Evolutionary conservation across 371 early-diverging fungal species (phyloP).

Genomic region (Mucor circinelloides): DNA sequence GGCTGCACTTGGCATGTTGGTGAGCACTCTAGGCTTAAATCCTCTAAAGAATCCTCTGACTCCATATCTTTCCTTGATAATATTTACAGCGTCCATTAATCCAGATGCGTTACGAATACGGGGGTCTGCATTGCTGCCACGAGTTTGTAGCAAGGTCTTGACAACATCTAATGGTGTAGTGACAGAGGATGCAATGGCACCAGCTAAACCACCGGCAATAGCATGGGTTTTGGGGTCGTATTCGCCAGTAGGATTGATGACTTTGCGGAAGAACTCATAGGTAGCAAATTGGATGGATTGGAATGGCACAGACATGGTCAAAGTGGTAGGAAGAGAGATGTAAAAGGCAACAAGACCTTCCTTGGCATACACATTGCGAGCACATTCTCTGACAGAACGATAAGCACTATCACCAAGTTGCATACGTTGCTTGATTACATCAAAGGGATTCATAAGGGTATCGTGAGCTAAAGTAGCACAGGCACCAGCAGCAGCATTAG

Average conservation of each 20-base stretch:
- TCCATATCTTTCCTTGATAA: slow-evolving; percentile 78
- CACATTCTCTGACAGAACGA: slow-evolving; percentile 68
- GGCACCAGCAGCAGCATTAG: slow-evolving; percentile 81
- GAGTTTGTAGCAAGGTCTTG: slow-evolving; percentile 90
- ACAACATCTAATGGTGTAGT: slow-evolving; percentile 92
- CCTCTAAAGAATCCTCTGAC: slow-evolving; percentile 79
- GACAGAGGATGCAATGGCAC: slow-evolving; percentile 80
- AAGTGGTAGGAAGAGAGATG: slow-evolving; percentile 89
- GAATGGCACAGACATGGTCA: slow-evolving; percentile 90
- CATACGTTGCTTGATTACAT: slow-evolving; percentile 94
- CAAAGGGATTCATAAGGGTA: slow-evolving; percentile 91
- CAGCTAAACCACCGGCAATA: slow-evolving; percentile 84
- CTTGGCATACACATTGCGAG: slow-evolving; percentile 55
- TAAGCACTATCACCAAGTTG: slow-evolving; percentile 74
- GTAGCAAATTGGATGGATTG: slow-evolving; percentile 89
- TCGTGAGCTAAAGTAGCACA: slow-evolving; percentile 85
- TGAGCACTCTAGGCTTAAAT: slow-evolving; percentile 74
- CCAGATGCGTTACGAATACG: slow-evolving; percentile 71
- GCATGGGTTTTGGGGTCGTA: slow-evolving; percentile 87
- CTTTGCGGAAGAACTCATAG: slow-evolving; percentile 83
- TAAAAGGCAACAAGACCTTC: slow-evolving; percentile 91
- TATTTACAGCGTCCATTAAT: slow-evolving; percentile 63
- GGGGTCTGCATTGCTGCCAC: slow-evolving; percentile 69
- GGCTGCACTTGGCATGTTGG: slow-evolving; percentile 90
- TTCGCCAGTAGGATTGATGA: slow-evolving; percentile 72